Evolutionary conservation across 2,329 filamentous ascomycete species (phyloP).

Genomic region (Fusarium citri): DNA sequence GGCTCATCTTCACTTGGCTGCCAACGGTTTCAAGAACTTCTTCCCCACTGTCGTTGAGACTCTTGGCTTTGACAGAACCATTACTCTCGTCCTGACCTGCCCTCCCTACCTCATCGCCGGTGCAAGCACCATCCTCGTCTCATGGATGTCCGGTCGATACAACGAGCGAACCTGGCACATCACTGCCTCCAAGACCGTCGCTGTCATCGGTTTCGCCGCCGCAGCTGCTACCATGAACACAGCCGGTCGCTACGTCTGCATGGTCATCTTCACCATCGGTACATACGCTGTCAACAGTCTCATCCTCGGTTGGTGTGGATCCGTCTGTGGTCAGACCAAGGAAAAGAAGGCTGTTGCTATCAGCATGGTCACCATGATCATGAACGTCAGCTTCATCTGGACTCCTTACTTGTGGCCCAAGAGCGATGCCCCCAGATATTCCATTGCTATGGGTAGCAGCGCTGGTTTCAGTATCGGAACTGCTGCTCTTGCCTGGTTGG

Average conservation of each 20-base stretch:
- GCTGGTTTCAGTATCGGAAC: slow-evolving; percentile 51
- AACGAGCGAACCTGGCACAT: slow-evolving; percentile 63
- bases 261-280: slow-evolving; percentile 55
- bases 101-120: slow-evolving; percentile 60
- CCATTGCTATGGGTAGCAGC: slow-evolving; percentile 39
- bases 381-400: slow-evolving; percentile 46
- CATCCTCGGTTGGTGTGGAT: slow-evolving; percentile 59
- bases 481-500: slow-evolving; percentile 54
- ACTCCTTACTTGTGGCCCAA: slow-evolving; percentile 44
- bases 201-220: slow-evolving; percentile 47
- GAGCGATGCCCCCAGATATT: slow-evolving; percentile 42
- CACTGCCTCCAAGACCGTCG: slow-evolving; percentile 55
- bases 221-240: slow-evolving; percentile 44
- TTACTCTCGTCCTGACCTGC: slow-evolving; percentile 49
- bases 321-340: slow-evolving; percentile 58
- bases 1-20: slow-evolving; percentile 62
- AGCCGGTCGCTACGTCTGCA: slow-evolving; percentile 45
- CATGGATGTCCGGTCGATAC: slow-evolving; percentile 57
- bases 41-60: slow-evolving; percentile 48
- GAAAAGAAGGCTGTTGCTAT: slow-evolving; percentile 62
- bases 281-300: slow-evolving; percentile 58
- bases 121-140: slow-evolving; percentile 38
- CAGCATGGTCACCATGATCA: slow-evolving; percentile 48
- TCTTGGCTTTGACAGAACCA: slow-evolving; percentile 45
- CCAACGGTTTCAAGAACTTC: slow-evolving; percentile 58